Evolutionary conservation across 345 rosid species (phyloP).

Genomic region (Heritiera littoralis): DNA sequence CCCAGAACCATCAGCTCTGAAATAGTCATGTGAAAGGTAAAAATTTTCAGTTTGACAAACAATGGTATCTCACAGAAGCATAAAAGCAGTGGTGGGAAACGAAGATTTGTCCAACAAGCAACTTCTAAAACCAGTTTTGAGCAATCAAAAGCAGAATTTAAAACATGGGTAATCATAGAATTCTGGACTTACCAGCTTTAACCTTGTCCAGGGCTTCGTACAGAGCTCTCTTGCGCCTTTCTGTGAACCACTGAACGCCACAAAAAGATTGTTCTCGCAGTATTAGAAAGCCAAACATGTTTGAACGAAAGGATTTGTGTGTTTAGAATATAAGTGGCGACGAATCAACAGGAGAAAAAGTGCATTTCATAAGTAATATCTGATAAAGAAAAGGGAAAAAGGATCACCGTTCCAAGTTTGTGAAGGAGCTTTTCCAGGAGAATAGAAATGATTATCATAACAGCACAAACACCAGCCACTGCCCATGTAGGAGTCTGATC

Average conservation of each 20-base stretch:
- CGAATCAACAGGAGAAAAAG: background rate
- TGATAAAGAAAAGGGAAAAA: background rate
- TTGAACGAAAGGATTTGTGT: background rate
- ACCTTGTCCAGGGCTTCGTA: constrained; percentile 54
- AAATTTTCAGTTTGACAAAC: background rate
- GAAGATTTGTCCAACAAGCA: background rate
- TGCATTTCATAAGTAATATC: background rate
- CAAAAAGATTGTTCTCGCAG: background rate
- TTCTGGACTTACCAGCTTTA: constrained; percentile 39
- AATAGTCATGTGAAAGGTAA: constrained; percentile 22
- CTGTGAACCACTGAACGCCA: constrained; percentile 66
- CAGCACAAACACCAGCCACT: constrained; percentile 74
- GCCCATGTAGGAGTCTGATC: constrained; percentile 96
- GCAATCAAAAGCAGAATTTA: background rate
- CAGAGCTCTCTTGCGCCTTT: constrained; percentile 75
- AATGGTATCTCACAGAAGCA: too few relatives aligned
- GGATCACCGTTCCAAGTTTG: constrained; percentile 60
- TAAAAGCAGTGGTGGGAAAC: too few relatives aligned
- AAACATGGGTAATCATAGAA: constrained; percentile 5
- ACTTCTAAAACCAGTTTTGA: background rate
- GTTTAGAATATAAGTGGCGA: background rate
- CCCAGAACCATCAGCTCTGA: constrained; percentile 96
- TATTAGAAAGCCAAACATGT: background rate
- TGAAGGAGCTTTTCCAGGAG: constrained; percentile 67
- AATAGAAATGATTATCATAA: constrained; percentile 75